Evolutionary conservation across 805 yeast species (phyloP).

Genomic region (Candida dajiaensis): DNA sequence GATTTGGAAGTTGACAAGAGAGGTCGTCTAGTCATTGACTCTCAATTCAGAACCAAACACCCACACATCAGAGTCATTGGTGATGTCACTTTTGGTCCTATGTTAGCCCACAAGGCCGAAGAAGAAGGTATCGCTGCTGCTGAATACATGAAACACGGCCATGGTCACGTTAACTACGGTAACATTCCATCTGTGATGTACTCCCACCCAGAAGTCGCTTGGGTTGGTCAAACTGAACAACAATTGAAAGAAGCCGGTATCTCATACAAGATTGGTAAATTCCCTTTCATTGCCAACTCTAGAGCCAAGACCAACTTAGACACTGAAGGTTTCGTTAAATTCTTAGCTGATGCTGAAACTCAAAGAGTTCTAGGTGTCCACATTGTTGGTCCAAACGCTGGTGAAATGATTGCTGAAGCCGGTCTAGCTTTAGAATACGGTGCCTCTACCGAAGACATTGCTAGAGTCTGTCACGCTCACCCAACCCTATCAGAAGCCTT

Average conservation of each 20-base stretch:
- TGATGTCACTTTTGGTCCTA: constrained; percentile 97
- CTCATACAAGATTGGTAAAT: constrained; percentile 90
- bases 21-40: constrained; percentile 92
- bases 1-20: constrained; percentile 88
- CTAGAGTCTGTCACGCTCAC: constrained; percentile 98
- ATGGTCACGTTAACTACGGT: constrained; percentile 97
- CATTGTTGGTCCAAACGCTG: constrained; percentile 97
- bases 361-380: constrained; percentile 95
- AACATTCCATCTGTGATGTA: constrained; percentile 99
- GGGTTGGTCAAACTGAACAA: constrained; percentile 97
- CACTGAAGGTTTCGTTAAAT: constrained; percentile 96
- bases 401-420: constrained; percentile 99
- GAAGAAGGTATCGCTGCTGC: constrained; percentile 99
- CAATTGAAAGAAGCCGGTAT: constrained; percentile 90
- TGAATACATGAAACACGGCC: constrained; percentile 87
- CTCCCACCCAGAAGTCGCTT: constrained; percentile 98
- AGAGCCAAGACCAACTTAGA: constrained; percentile 98
- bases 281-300: constrained; percentile 98
- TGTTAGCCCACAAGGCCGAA: constrained; percentile 99
- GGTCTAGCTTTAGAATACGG: constrained; percentile 98
- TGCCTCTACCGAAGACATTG: constrained; percentile 95
- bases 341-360: constrained; percentile 93
- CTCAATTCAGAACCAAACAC: constrained; percentile 85
- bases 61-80: constrained; percentile 97
- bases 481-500: constrained; percentile 97